Evolutionary conservation across 495 filamentous ascomycete genomes (phyloP), one percentile per base, ranked within the genome.

Genomic region (Aspergillus nidulans): DNA sequence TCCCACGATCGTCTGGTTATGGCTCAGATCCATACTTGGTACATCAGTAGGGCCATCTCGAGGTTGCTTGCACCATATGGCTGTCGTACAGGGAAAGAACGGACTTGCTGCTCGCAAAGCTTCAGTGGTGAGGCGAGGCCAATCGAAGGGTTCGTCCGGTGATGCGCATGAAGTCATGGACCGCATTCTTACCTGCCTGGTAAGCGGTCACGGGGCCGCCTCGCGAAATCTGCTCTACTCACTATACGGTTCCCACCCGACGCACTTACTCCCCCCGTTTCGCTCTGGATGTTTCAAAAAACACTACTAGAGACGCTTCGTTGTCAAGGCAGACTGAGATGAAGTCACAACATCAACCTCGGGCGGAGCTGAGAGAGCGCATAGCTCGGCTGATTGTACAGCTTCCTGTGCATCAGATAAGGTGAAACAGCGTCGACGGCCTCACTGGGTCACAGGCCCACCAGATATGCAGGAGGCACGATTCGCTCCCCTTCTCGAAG

Each of bases 401-500:
- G 32, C 20, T 6, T 49, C 15, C 36, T 16, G 24, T 48, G 21
- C 43, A 42, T 42, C 46, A 42, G 52, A 60, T 52, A 55, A 60
- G 40, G 56, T 55, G 57, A 60, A 60, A 60, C 57, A 60, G 15
- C 34, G 16, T 28, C n/a, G n/a, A 13, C 38, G 13, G 42, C 26
- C 19, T 21, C n/a, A 39, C 36, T 39, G 36, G 41, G 2, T 16
- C n/a, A 49, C 38, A 19, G 39, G 43, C 45, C 44, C 45, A 38
- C 49, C 20, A 39, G 10, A 25, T 38, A 58, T 49, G 55, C 55
- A 49, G 43, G 50, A 53, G 48, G 34, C 36, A 42, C 44, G 47
- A 54, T 53, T 52, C 51, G 54, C 58, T 55, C 42, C 15, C 38
- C 51, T 57, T 61, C 59, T 61, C 55, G 51, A 57, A 57, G 59